A percentile compares a stretch with the other conserved stretches of the same genome.
Evolutionary conservation across 2,329 filamentous ascomycete genomes (phyloP).

Genomic region (Seiridium cupressi): DNA sequence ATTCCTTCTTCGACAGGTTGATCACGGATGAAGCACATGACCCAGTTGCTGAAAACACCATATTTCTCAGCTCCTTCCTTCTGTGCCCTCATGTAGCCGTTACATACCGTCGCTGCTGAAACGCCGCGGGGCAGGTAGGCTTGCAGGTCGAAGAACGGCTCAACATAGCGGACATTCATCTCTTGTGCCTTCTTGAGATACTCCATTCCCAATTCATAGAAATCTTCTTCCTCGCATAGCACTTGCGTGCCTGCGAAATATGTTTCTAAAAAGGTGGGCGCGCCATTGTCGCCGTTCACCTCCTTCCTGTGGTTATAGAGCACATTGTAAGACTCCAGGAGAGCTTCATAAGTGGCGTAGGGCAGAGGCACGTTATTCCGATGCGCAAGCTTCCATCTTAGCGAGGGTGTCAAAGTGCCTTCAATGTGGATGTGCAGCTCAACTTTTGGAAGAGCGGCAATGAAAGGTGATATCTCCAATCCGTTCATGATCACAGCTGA

Average conservation of each 20-base stretch:
- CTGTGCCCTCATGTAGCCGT: constrained; percentile 33
- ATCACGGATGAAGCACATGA: constrained; percentile 42
- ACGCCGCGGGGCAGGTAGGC: constrained; percentile 36
- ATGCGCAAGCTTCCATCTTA: constrained; percentile 39
- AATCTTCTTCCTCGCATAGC: constrained; percentile 32
- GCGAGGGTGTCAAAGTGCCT: constrained; percentile 37
- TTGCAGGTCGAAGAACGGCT: constrained; percentile 42
- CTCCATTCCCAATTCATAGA: constrained; percentile 37
- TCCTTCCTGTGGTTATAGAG: constrained; percentile 36
- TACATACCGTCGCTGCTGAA: constrained; percentile 27
- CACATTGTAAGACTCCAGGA: constrained; percentile 30
- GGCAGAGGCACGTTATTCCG: constrained; percentile 32
- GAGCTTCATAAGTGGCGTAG: constrained; percentile 28
- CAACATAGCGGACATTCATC: constrained; percentile 38
- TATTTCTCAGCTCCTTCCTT: constrained; percentile 22
- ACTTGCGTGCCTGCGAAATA: constrained; percentile 31
- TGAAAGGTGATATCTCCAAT: constrained; percentile 31
- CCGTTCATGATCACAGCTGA: constrained; percentile 21
- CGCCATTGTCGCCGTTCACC: constrained; percentile 30
- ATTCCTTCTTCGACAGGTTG: constrained; percentile 34
- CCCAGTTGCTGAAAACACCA: constrained; percentile 33
- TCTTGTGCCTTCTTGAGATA: constrained; percentile 29
- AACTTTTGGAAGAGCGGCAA: constrained; percentile 37
- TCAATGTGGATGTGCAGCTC: constrained; percentile 47
- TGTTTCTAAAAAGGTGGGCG: constrained; percentile 30